Evolutionary conservation across 805 yeast species (phyloP).

Genomic region (Blastobotrys terrestris): DNA sequence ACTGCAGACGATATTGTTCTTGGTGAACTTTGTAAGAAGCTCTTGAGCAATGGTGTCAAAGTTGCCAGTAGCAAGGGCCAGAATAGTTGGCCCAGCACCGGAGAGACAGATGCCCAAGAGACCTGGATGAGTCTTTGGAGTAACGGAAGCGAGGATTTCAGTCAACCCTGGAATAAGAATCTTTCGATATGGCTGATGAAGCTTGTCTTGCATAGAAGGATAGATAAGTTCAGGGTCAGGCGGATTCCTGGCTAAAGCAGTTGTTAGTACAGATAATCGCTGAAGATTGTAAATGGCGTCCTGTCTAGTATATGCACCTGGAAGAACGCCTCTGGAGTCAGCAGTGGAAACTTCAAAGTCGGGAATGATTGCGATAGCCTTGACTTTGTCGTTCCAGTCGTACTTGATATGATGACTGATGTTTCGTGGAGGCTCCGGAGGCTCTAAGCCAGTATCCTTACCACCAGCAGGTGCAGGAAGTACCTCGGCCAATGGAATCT

Average conservation of each 20-base stretch:
- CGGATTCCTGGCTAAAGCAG: conserved; percentile 79
- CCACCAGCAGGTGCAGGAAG: conserved; percentile 75
- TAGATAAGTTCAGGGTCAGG: conserved; percentile 80
- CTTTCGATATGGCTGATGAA: conserved; percentile 96
- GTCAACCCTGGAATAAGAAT: conserved; percentile 85
- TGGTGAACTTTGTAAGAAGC: conserved; percentile 61
- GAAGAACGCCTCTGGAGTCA: conserved; percentile 82
- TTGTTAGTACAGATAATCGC: conserved; percentile 85
- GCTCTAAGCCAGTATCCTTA: conserved; percentile 57
- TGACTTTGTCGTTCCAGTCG: conserved; percentile 72
- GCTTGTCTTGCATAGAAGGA: conserved; percentile 93
- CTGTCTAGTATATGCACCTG: conserved; percentile 64
- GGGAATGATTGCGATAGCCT: conserved; percentile 89
- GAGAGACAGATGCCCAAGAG: conserved; percentile 89
- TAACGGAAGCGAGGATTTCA: conserved; percentile 70
- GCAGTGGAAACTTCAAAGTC: conserved; percentile 93
- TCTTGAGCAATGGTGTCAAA: conserved; percentile 76
- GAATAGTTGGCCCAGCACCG: conserved; percentile 97
- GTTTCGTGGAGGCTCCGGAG: conserved; percentile 76
- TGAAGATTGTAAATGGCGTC: conserved; percentile 92
- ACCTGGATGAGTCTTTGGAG: conserved; percentile 79
- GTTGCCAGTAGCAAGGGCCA: conserved; percentile 86
- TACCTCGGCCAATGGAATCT: conserved; percentile 79
- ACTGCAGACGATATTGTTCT: conserved; percentile 60
- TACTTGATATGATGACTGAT: conserved; percentile 88